Base-by-base conservation (phyloP, 169 alveolate genomes). In the Plasmodium billcollinsi region DNA sequence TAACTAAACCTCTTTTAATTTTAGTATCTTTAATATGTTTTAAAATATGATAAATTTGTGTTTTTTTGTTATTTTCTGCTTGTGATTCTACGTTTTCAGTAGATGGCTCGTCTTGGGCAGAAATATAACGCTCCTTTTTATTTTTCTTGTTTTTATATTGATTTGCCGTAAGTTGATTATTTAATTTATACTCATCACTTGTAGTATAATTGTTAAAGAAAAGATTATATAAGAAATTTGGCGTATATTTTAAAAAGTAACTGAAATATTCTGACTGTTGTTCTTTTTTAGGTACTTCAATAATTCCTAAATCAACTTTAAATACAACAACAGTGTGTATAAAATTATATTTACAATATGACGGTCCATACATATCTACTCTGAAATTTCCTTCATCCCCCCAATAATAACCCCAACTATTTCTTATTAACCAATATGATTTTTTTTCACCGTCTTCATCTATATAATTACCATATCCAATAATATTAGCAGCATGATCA, bases 391-490 rank as follows among this genome's bases (percentile, higher is more conserved):
- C 92, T 71, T 71, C 92, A 85, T 85, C 83, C 8, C 88, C 92
- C 92, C 92, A 85, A 66, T 85, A 85, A 50, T 85, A 85, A 6
- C 92, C 92, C 92, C 92, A 85, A 29, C 92, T 85, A 33, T 85
- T 85, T 70, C 88, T 70, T 1, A 85, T 18, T 45, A 85, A 14
- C 92, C 92, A 85, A 45, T 85, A 85, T 47, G 91, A 61, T 45
- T 85, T 75, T 52, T 73, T 83, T 21, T 73, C 80, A 12, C 90
- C 92, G 0, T 58, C 9, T 1, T 6, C 18, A 69, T 86, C 58
- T 21, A 86, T 65, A 56, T 91, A 91, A 29, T 63, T 73, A 43
- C 94, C 94, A 85, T 85, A 91, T 3, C 94, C 94, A 15, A 91
- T 76, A 43, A 85, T 70, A n/a, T 33, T 73, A 18, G 88, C 89